Conservation (phyloP, 116 monocot species). For the Iris pallida region DNA sequence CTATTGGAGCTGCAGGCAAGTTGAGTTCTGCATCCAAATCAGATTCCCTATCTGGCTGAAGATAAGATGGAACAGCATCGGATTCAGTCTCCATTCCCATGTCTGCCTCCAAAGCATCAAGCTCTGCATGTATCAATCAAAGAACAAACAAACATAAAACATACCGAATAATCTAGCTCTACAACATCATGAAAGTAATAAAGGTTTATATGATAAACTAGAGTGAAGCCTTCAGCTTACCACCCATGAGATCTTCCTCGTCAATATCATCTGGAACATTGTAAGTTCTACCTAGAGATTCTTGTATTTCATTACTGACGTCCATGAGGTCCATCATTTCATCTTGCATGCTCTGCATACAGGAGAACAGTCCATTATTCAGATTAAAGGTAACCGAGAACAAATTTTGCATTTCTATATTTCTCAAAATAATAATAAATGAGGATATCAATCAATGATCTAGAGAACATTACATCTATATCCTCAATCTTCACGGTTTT, state of each 20-base stretch:
- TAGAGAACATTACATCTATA: slow-evolving; percentile 60
- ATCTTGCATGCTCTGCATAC: slow-evolving; percentile 83
- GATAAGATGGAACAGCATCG: slow-evolving; percentile 75
- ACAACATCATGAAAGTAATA: neutral
- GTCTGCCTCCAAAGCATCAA: slow-evolving; percentile 95
- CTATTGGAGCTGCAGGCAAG: slow-evolving; percentile 66
- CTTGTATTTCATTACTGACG: slow-evolving; percentile 82
- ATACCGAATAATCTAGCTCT: neutral
- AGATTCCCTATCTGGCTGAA: slow-evolving; percentile 72
- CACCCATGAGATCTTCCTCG: slow-evolving; percentile 96
- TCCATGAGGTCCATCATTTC: slow-evolving; percentile 98
- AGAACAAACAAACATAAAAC: slow-evolving; percentile 1
- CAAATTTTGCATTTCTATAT: neutral
- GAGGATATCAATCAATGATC: neutral
- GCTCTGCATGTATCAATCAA: slow-evolving; percentile 49
- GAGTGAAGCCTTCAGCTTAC: slow-evolving; percentile 28
- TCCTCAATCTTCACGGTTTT: slow-evolving; percentile 85
- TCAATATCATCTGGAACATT: slow-evolving; percentile 92
- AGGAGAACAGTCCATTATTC: neutral
- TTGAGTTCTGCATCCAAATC: slow-evolving; percentile 68
- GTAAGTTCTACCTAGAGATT: slow-evolving; percentile 87
- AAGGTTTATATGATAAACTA: neutral
- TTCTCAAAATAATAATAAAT: too few relatives aligned
- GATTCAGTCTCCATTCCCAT: slow-evolving; percentile 78
- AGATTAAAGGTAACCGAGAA: neutral